Conservation (phyloP, 2,329 filamentous ascomycete genomes). For the Arthrobotrys musiformis region DNA sequence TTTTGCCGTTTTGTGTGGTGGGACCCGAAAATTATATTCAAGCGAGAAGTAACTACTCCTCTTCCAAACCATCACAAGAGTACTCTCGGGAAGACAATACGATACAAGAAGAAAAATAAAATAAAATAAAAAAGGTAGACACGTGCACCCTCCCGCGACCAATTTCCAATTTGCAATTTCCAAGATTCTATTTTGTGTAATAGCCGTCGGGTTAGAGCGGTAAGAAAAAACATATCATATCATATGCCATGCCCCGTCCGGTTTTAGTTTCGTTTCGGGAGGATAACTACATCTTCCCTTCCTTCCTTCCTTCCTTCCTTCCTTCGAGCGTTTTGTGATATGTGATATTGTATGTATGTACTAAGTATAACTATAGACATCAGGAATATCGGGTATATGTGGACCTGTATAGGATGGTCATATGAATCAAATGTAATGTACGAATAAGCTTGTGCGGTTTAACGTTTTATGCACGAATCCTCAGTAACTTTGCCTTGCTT, state of each 20-base stretch:
- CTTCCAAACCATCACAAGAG: background rate
- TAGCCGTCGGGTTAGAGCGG: conserved; percentile 26
- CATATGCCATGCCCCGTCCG: conserved; percentile 3
- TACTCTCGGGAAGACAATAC: conserved; percentile 13
- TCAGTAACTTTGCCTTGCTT: conserved; percentile 3
- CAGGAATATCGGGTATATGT: too few species aligned
- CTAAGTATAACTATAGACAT: too few species aligned
- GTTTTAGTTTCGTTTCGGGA: conserved; percentile 12
- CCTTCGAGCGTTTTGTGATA: too few species aligned
- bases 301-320: too few species aligned
- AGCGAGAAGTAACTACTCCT: conserved; percentile 7
- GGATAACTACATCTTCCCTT: too few species aligned
- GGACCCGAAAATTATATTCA: conserved; percentile 31
- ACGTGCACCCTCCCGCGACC: conserved; percentile 23
- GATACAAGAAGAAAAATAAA: conserved; percentile 11
- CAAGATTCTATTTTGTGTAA: conserved; percentile 12
- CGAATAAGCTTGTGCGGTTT: conserved; percentile 9
- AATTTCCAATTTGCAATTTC: background rate
- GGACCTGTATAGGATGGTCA: too few species aligned
- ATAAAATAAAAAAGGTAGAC: conserved; percentile 12
- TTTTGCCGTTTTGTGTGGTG: conserved; percentile 33
- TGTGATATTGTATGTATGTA: too few species aligned
- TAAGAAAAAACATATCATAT: conserved; percentile 27
- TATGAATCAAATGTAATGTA: background rate
- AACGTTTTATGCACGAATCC: conserved; percentile 22